These are phyloP conservation scores for Stephania cephalantha DNA, from an alignment of 164 flowering plant genomes.

Conservation along the genomic window DNA sequence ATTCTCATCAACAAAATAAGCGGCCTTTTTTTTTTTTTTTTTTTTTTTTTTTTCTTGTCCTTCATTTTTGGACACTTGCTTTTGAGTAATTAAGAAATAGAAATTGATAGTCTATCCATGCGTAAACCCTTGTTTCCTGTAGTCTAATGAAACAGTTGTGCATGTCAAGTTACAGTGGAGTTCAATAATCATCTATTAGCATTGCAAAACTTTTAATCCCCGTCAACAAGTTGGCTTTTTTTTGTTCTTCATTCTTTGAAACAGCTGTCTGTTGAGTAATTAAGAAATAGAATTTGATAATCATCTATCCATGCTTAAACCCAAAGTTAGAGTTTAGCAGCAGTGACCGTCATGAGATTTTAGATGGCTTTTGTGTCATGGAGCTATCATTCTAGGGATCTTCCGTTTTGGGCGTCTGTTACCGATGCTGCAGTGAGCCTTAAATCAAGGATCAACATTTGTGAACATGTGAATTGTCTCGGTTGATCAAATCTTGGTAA, in stretches of 20 bases:
- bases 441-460: neutral
- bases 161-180: no score
- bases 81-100: no score
- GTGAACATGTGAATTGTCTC: neutral
- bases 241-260: neutral
- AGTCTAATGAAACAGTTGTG: no score
- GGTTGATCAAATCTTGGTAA: neutral
- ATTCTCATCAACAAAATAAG: no score
- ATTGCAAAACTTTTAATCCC: no score
- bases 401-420: neutral
- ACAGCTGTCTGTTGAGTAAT: neutral
- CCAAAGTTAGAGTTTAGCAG: neutral
- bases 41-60: no score
- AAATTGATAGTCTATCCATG: no score
- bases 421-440: neutral
- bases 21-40: no score
- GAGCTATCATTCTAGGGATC: neutral
- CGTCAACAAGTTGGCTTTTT: neutral
- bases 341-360: neutral
- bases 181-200: no score
- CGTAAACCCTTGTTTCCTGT: no score
- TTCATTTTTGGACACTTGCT: no score
- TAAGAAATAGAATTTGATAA: neutral
- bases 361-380: neutral
- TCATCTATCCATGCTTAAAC: neutral